These are phyloP conservation scores for Aegilops sharonensis DNA, from an alignment of 176 grass and related monocot genomes.

Conservation along the genomic window DNA sequence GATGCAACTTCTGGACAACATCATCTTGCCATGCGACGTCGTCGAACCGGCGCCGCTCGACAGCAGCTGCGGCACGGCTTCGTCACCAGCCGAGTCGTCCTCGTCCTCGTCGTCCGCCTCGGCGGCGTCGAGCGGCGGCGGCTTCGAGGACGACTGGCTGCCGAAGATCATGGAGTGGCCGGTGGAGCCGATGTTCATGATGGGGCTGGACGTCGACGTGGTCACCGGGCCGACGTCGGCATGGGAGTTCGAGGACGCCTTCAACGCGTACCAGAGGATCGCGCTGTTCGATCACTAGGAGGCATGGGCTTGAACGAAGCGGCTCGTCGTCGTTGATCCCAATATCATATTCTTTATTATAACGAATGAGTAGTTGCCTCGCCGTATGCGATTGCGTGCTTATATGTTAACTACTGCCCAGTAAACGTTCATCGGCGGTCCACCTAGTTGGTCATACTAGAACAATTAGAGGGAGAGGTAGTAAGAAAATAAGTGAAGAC, in stretches of 20 bases:
- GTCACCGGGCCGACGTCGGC: constrained; percentile 14
- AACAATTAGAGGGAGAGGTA: neutral
- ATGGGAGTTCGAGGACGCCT: constrained; percentile 50
- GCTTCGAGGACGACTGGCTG: constrained; percentile 47
- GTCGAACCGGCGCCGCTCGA: neutral
- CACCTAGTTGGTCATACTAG: neutral
- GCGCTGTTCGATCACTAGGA: constrained; percentile 60
- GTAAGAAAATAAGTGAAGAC: neutral
- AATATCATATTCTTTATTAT: neutral
- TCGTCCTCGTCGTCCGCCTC: constrained; percentile 20
- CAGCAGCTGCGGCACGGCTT: neutral
- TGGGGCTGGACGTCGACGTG: constrained; percentile 53
- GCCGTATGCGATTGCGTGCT: neutral
- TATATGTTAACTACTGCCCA: neutral
- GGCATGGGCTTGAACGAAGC: constrained; percentile 35
- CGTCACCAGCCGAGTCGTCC: constrained; percentile 22
- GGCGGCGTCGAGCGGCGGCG: constrained; percentile 20
- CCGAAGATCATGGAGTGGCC: constrained; percentile 73
- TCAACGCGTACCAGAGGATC: constrained; percentile 61
- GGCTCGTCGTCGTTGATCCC: neutral
- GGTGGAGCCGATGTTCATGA: constrained; percentile 63
- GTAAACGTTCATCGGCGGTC: neutral
- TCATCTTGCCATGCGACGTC: constrained; percentile 34
- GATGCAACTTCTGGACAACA: constrained; percentile 46
- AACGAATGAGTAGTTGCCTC: neutral